These are phyloP conservation scores for Lactuca sativa DNA, from an alignment of 129 eudicot species.

Conservation along the genomic window DNA sequence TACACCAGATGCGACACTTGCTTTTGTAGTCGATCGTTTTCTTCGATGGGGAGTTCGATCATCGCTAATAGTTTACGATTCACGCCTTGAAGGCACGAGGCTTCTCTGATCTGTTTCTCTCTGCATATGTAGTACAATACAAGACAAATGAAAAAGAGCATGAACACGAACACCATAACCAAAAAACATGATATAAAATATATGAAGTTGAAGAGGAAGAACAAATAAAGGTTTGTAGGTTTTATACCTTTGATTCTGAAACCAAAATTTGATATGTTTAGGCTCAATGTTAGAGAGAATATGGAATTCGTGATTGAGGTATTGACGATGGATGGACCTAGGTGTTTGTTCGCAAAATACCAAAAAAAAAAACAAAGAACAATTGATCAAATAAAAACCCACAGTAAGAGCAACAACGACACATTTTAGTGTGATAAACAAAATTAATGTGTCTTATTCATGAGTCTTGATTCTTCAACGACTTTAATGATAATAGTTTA, in stretches of 20 bases:
- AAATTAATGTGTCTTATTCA: constrained; percentile 3
- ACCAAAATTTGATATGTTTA: constrained; percentile 92
- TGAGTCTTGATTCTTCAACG: background rate
- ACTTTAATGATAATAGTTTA: constrained; percentile 13
- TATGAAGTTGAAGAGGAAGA: background rate
- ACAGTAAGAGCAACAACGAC: background rate
- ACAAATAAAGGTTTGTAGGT: background rate
- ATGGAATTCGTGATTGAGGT: constrained; percentile 85
- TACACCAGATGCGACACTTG: constrained; percentile 90
- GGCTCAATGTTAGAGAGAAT: constrained; percentile 87
- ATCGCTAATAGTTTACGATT: constrained; percentile 86
- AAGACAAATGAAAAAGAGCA: background rate
- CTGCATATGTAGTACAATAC: constrained; percentile 54
- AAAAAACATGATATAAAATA: background rate
- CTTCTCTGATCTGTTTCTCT: constrained; percentile 93
- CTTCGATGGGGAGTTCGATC: constrained; percentile 95
- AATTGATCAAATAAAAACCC: background rate
- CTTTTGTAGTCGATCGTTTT: constrained; percentile 90
- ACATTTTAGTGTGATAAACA: background rate
- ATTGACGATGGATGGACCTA: constrained; percentile 66
- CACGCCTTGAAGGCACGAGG: constrained; percentile 88
- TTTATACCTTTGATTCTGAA: constrained; percentile 76
- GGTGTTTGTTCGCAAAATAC: constrained; percentile 39
- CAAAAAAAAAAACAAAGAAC: constrained; percentile 1
- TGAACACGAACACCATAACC: background rate